Evolutionary conservation across 2,329 filamentous ascomycete genomes (phyloP).

Genomic region (Penicillium sp.): DNA sequence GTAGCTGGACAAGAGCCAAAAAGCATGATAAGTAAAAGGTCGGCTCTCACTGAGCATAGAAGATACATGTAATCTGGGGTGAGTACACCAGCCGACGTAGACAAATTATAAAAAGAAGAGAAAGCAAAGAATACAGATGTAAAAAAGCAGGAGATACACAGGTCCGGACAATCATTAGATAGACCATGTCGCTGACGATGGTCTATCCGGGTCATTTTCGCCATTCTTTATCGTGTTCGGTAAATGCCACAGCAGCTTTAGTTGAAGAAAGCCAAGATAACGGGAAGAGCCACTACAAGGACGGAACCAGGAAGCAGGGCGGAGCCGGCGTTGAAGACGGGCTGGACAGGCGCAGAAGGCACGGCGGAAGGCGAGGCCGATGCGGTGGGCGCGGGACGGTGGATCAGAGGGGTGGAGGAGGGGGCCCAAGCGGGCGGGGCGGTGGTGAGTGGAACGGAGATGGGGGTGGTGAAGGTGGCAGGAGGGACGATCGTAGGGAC

Average conservation of each 20-base stretch:
- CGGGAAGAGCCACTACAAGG: conserved; percentile 13
- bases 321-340: conserved; percentile 18
- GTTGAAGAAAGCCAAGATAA: conserved; percentile 17
- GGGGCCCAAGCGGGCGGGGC: conserved; percentile 9
- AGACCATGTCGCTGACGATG: background rate
- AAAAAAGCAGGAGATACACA: background rate
- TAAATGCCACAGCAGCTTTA: background rate
- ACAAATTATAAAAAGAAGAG: background rate
- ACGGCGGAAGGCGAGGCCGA: background rate
- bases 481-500: conserved; percentile 9
- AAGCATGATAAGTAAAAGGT: background rate
- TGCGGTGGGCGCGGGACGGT: conserved; percentile 9
- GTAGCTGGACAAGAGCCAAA: background rate
- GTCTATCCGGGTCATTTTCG: background rate
- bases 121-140: background rate
- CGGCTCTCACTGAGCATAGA: background rate
- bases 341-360: conserved; percentile 1
- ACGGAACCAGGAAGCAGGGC: conserved; percentile 12
- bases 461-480: conserved; percentile 18
- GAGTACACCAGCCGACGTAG: conserved; percentile 1
- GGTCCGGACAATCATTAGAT: conserved; percentile 7
- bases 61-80: conserved; percentile 1
- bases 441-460: conserved; percentile 13
- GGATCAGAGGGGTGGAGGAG: conserved; percentile 17
- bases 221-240: background rate